A percentile compares a stretch with the other conserved stretches of the same genome.
Evolutionary conservation across 176 grass and related monocot species (phyloP).

Genomic region (Hsuehochloa calcarea): DNA sequence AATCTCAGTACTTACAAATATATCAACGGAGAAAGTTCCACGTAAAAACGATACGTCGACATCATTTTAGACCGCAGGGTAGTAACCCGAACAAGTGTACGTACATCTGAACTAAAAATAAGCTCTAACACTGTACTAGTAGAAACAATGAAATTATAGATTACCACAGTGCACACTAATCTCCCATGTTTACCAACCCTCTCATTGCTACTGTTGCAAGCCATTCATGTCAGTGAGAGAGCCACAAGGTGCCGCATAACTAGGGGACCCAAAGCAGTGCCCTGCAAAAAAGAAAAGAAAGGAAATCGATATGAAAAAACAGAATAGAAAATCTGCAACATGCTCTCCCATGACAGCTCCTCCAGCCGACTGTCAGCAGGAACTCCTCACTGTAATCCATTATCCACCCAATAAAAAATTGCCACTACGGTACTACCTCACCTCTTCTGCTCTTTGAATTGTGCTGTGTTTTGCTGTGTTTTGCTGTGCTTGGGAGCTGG

Average conservation of each 20-base stretch:
- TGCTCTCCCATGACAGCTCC: constrained; percentile 38
- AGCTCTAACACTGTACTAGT: neutral
- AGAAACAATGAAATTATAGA: neutral
- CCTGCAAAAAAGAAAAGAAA: neutral
- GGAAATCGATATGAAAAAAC: neutral
- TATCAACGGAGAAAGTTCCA: neutral
- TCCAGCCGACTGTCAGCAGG: constrained; percentile 15
- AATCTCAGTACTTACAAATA: neutral
- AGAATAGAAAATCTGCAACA: constrained; percentile 11
- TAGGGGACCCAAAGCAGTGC: constrained; percentile 7
- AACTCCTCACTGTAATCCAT: constrained; percentile 24
- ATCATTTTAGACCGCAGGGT: neutral
- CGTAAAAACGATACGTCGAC: neutral
- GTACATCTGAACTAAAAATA: neutral
- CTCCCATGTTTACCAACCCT: neutral
- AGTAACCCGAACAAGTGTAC: neutral
- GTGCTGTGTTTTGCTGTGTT: neutral
- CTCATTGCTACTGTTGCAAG: neutral
- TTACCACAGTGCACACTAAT: neutral
- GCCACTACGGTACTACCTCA: neutral
- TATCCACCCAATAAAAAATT: constrained; percentile 5
- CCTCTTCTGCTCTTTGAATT: constrained; percentile 7
- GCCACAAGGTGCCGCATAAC: neutral
- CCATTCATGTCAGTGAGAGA: neutral
- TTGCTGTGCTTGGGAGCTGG: neutral